Evolutionary conservation across 768 basidiomycete species (phyloP).

Genomic region (Mycena sanguinolenta): DNA sequence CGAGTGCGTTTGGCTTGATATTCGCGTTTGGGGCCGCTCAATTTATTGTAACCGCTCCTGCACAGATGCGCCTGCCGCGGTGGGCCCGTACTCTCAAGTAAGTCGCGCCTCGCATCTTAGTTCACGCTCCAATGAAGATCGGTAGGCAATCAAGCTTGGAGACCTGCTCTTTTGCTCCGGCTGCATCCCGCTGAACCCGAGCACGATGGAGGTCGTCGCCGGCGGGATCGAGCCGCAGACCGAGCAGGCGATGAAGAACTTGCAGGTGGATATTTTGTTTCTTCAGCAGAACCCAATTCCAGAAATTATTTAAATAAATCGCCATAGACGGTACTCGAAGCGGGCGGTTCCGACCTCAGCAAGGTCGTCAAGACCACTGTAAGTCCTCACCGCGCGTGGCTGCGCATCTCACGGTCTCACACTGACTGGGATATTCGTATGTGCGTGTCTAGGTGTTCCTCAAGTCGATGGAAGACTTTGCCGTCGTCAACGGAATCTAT

Average conservation of each 20-base stretch:
- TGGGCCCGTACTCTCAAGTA: constrained; percentile 87
- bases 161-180: constrained; percentile 92
- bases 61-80: constrained; percentile 80
- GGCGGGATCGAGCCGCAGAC: constrained; percentile 87
- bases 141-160: constrained; percentile 78
- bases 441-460: constrained; percentile 80
- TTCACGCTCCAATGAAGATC: neutral
- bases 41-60: neutral
- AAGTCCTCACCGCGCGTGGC: constrained; percentile 41
- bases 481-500: constrained; percentile 84
- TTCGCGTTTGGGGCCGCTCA: neutral
- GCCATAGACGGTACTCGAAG: constrained; percentile 73
- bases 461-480: constrained; percentile 94
- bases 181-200: constrained; percentile 86
- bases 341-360: constrained; percentile 80
- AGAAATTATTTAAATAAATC: too few species aligned
- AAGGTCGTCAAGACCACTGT: constrained; percentile 95
- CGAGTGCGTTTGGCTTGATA: constrained; percentile 48
- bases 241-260: constrained; percentile 87
- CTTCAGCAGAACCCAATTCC: too few species aligned
- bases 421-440: neutral
- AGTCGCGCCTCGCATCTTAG: neutral
- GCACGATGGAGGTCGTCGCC: constrained; percentile 75
- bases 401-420: neutral
- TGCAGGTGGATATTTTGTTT: constrained; percentile 62